phyloP scores from a whole-genome alignment of 2,329 filamentous ascomycete genomes.

The Colletotrichum siamense region DNA sequence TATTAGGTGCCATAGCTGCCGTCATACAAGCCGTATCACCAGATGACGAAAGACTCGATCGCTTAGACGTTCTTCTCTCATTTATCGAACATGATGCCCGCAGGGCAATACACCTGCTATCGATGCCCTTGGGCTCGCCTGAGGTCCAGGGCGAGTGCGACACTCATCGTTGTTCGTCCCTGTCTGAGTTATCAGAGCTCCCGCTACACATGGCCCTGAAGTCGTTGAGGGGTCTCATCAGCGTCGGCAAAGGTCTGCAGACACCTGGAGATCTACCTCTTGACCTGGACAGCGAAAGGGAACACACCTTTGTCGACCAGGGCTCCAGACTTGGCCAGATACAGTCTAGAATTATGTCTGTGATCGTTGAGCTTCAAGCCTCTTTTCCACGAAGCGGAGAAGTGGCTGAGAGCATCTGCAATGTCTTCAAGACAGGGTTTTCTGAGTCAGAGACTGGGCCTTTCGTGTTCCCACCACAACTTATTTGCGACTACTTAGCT shows the following conservation, averaged over 20 bases:
- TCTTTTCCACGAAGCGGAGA: constrained; percentile 68
- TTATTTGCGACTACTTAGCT: constrained; percentile 71
- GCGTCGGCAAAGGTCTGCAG: constrained; percentile 76
- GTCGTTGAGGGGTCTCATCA: constrained; percentile 71
- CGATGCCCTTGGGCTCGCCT: constrained; percentile 28
- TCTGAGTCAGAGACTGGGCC: constrained; percentile 76
- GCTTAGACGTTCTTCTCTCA: constrained; percentile 61
- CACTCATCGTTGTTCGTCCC: constrained; percentile 5
- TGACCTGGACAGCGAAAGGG: constrained; percentile 64
- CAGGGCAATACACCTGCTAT: constrained; percentile 30
- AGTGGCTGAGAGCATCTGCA: constrained; percentile 74
- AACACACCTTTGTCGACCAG: constrained; percentile 1
- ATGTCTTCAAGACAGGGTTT: constrained; percentile 75
- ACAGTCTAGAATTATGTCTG: constrained; percentile 52
- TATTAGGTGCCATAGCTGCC: constrained; percentile 76
- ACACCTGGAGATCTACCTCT: constrained; percentile 70
- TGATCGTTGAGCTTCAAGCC: constrained; percentile 51
- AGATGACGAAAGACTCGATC: constrained; percentile 32
- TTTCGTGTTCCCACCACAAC: constrained; percentile 73
- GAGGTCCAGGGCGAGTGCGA: neutral
- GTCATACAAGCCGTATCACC: constrained; percentile 73
- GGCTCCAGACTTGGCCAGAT: constrained; percentile 35
- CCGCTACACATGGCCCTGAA: constrained; percentile 55
- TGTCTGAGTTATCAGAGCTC: constrained; percentile 38
- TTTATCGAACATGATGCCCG: constrained; percentile 65